Evolutionary conservation across 2,329 filamentous ascomycete genomes (phyloP).

Genomic region (Periconia sp.): DNA sequence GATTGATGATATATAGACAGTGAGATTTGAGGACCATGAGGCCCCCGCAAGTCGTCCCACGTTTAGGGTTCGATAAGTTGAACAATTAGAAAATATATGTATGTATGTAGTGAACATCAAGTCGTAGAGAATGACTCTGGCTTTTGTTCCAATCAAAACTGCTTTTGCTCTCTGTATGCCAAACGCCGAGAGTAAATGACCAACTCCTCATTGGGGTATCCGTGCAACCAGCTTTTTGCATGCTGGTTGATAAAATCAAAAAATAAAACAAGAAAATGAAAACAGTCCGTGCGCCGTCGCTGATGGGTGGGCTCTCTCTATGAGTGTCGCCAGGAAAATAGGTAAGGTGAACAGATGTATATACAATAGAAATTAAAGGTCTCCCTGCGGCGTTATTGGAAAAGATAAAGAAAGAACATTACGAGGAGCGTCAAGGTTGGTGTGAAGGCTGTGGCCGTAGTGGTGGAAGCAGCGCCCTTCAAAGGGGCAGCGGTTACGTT

Average conservation of each 20-base stretch:
- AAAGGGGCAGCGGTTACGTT: constrained; percentile 51
- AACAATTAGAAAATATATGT: background rate
- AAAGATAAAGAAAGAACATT: constrained; percentile 39
- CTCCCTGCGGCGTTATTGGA: constrained; percentile 24
- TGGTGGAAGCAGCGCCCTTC: constrained; percentile 30
- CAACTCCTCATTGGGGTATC: constrained; percentile 20
- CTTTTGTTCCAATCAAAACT: constrained; percentile 3
- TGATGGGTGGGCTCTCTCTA: constrained; percentile 28
- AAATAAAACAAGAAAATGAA: constrained; percentile 17
- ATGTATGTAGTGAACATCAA: background rate
- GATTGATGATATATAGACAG: constrained; percentile 22
- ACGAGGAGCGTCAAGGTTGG: constrained; percentile 34
- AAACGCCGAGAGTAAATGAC: constrained; percentile 1
- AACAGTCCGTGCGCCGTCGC: constrained; percentile 36
- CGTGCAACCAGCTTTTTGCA: constrained; percentile 10
- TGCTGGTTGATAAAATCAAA: constrained; percentile 7
- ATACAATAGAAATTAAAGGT: constrained; percentile 21
- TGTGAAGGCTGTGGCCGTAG: constrained; percentile 24
- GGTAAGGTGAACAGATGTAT: constrained; percentile 12
- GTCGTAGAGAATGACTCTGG: background rate
- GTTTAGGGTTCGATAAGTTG: background rate
- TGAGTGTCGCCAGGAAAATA: constrained; percentile 18
- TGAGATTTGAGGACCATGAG: constrained; percentile 17
- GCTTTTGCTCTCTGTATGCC: background rate
- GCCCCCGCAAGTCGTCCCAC: background rate